phyloP scores from a whole-genome alignment of 2,329 filamentous ascomycete genomes.

The Capronia americana region DNA sequence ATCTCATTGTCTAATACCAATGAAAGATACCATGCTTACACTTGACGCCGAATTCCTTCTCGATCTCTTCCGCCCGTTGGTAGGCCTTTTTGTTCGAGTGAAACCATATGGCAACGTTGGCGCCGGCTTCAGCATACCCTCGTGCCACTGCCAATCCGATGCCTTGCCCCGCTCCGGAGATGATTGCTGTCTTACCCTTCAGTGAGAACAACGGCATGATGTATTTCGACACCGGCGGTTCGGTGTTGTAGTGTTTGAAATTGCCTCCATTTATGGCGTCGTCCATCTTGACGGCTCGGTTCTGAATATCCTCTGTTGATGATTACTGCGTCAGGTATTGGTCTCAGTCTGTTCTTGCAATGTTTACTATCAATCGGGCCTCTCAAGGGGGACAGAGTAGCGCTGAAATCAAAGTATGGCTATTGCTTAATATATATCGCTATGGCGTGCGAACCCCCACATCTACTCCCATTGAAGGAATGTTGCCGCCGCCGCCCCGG shows the following conservation, averaged over 20 bases:
- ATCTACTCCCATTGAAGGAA: conserved; percentile 14
- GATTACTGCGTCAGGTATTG: neutral
- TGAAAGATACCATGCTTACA: neutral
- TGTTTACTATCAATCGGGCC: neutral
- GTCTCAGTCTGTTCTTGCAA: neutral
- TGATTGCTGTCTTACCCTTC: conserved; percentile 72
- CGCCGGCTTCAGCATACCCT: conserved; percentile 71
- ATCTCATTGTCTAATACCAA: neutral
- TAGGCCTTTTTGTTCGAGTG: conserved; percentile 65
- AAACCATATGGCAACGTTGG: conserved; percentile 76
- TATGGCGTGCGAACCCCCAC: conserved; percentile 5
- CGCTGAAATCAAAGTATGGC: neutral
- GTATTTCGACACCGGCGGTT: conserved; percentile 54
- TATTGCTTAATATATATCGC: conserved; percentile 10
- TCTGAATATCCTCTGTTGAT: too few relatives aligned
- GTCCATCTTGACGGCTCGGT: conserved; percentile 43
- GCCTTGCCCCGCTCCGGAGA: conserved; percentile 73
- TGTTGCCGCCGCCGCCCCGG: conserved; percentile 13
- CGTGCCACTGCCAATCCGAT: conserved; percentile 69
- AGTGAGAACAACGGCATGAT: conserved; percentile 72
- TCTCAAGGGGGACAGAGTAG: neutral
- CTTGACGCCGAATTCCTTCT: conserved; percentile 13
- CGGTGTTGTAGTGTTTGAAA: conserved; percentile 66
- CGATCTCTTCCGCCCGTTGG: conserved; percentile 2
- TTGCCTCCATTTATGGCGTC: conserved; percentile 50